Base-by-base conservation (phyloP, 768 basidiomycete genomes). In the Psilocybe sp. region DNA sequence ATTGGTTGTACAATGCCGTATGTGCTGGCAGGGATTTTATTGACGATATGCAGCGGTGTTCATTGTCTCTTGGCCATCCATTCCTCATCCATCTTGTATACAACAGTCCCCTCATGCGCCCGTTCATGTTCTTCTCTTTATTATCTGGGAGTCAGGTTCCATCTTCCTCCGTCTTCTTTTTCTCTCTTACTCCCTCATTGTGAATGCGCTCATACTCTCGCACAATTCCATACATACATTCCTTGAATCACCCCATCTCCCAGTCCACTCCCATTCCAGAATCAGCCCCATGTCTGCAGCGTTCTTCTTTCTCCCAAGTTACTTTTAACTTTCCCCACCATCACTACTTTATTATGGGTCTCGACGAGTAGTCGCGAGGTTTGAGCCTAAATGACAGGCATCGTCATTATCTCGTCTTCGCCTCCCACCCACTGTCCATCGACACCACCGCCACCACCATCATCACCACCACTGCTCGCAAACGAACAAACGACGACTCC, bases 61-160 rank as follows among this genome's bases (percentile, higher is more conserved):
- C 37, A 33, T 53, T 41, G 51, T 41, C 36, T 31, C 56, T 16
- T 45, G 59, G 60, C 60, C 57, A 58, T 47, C 55, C 52, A 31
- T 59, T 57, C 56, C 52, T 47, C 45, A 50, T 49, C 35, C 58
- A 51, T 28, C 53, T 35, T 46, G 40, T 53, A 53, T 62, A 60
- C 46, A 40, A 59, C 39, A 49, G 50, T 49, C 35, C 48, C 53
- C 56, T 43, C 46, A 34, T 51, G 70, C 69, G 71, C 71, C 69
- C 69, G 64, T 68, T 36, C 39, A 14, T 44, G 36, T n/a, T 18
- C 32, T 50, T 43, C 11, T 38, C 34, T 23, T 38, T 43, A 23
- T 14, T 42, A 23, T 49, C 40, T 48, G 31, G 4, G 32, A 12
- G 6, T 36, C 42, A 16, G 42, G 35, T 42, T 19, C 18, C 13